Evolutionary conservation across 305 asterid species (phyloP).

Genomic region (Plantago coronopus): DNA sequence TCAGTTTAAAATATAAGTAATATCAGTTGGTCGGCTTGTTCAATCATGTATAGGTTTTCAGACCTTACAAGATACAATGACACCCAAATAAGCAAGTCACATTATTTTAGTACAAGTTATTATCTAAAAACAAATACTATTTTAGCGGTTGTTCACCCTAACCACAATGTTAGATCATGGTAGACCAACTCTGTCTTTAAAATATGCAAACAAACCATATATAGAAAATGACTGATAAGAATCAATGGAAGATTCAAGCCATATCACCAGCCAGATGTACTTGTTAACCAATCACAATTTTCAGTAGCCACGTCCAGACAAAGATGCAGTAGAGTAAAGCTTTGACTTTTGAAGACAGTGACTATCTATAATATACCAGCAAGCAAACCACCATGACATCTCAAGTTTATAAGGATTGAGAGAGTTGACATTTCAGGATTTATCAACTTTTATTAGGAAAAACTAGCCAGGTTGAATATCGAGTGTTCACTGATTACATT

Average conservation of each 20-base stretch:
- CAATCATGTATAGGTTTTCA: conserved; percentile 27
- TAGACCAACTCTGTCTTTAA: conserved; percentile 2
- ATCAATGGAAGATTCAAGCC: conserved; percentile 4
- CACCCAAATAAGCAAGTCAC: conserved; percentile 15
- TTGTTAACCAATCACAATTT: conserved; percentile 20
- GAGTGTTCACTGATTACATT: background rate
- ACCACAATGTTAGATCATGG: conserved; percentile 12
- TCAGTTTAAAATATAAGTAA: conserved; percentile 17
- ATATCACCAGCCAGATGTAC: conserved; percentile 24
- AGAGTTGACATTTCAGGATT: conserved; percentile 18
- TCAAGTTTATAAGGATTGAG: conserved; percentile 17
- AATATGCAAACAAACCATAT: conserved; percentile 6
- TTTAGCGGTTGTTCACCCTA: conserved; percentile 2
- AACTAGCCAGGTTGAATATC: background rate
- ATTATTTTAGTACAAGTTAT: conserved; percentile 7
- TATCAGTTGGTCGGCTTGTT: conserved; percentile 23
- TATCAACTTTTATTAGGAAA: background rate
- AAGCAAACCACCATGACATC: conserved; percentile 18
- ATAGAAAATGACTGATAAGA: conserved; percentile 18
- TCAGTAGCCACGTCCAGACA: conserved; percentile 6
- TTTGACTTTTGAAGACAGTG: conserved; percentile 26
- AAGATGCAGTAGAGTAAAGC: conserved; percentile 19
- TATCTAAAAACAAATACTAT: conserved; percentile 6
- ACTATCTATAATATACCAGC: conserved; percentile 17
- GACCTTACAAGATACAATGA: conserved; percentile 12